Evolutionary conservation across 495 filamentous ascomycete species (phyloP), one percentile per base, ranked within the genome.

Genomic region (Glonium stellatum): DNA sequence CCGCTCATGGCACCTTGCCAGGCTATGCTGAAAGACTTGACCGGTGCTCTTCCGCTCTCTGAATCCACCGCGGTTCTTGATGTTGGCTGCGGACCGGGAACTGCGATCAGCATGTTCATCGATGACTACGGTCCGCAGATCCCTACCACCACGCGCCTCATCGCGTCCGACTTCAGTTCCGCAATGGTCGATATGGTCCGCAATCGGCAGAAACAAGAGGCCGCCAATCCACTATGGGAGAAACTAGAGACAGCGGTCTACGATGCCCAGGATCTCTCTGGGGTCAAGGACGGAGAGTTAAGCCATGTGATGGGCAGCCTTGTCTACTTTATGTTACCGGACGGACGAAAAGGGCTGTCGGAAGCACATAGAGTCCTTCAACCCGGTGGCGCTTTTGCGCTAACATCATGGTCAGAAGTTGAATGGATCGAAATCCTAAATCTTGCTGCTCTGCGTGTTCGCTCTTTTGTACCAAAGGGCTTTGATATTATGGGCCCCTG

Each of bases 291-390:
- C 47, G n/a, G n/a, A 19, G 18, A 15, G 11, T 19, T 50, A 15
- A 50, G 47, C 47, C 47, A 50, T 50, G 47, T 50, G n/a, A 50
- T 50, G 47, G 47, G 47, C 11, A 50, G 47, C 22, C 47, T 50
- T 18, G 47, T 50, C 47, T 50, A 50, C 47, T 19, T 19, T 23
- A 15, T 50, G n/a, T 12, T 50, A 21, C 47, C 47, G 11, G 47
- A 50, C 3, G 11, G 47, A 15, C 47, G 22, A 18, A 23, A 50
- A 11, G 47, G n/a, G n/a, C 21, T 50, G 2, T 1, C n/a, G 11
- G 47, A 15, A 21, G 47, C 47, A 3, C 23, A 50, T 23, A 15
- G 47, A 18, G 47, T 50, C n/a, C 47, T 50, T 21, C 18, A 50
- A 23, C 47, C 47, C 15, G 47, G 47, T 11, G 47, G 47, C 11